These are phyloP conservation scores for Castanea crenata DNA, from an alignment of 306 rosid genomes.

Conservation along the genomic window DNA sequence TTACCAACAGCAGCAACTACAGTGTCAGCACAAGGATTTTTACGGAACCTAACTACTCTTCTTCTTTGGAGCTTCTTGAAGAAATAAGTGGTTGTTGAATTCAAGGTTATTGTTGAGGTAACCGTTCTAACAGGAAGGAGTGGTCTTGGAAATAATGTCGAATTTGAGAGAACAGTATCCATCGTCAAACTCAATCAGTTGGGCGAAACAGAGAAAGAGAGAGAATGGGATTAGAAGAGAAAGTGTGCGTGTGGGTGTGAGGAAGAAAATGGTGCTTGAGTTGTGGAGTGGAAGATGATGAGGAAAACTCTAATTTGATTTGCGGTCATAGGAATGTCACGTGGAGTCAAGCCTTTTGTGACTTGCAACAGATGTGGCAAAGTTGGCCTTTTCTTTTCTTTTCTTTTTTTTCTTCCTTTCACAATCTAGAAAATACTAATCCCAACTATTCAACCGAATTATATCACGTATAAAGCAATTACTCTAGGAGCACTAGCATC, in stretches of 20 bases:
- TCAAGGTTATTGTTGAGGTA: slow-evolving; percentile 13
- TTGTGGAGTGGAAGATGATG: neutral
- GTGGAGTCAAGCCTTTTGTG: too few relatives aligned
- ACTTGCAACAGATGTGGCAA: too few relatives aligned
- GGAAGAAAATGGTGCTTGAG: neutral
- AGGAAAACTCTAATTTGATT: too few relatives aligned
- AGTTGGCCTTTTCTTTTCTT: too few relatives aligned
- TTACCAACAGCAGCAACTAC: too few relatives aligned
- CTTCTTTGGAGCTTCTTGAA: slow-evolving; percentile 28
- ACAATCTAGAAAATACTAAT: too few relatives aligned
- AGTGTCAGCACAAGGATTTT: too few relatives aligned
- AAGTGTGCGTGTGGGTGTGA: neutral
- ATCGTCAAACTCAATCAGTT: neutral
- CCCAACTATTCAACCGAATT: too few relatives aligned
- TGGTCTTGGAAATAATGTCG: slow-evolving; percentile 31
- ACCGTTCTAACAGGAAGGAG: slow-evolving; percentile 29
- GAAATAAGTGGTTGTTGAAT: slow-evolving; percentile 10
- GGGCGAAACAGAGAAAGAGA: neutral
- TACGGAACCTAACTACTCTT: neutral
- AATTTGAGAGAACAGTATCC: slow-evolving; percentile 40
- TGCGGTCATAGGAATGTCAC: too few relatives aligned
- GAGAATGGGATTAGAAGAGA: neutral
- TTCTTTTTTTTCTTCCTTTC: too few relatives aligned
- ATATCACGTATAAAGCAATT: too few relatives aligned
- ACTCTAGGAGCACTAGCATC: too few relatives aligned